phyloP scores from a whole-genome alignment of 208 protist genomes.

The Leishmania aethiopica region DNA sequence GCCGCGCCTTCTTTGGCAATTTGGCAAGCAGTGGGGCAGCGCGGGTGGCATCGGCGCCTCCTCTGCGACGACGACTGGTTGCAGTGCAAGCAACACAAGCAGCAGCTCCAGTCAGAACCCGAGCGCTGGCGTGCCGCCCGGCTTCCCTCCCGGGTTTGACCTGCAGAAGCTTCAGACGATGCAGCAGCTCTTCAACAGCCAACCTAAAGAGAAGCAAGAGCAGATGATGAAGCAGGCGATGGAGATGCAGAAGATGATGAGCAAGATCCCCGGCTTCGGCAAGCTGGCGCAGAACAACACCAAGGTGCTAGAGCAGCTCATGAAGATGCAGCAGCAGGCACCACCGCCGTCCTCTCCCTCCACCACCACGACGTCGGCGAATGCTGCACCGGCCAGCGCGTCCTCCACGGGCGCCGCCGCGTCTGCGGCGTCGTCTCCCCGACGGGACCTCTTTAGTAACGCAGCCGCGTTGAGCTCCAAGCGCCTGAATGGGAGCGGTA shows the following conservation, averaged over 20 bases:
- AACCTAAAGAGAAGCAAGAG: slow-evolving; percentile 78
- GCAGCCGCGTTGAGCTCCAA: neutral
- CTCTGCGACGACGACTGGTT: neutral
- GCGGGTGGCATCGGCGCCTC: neutral
- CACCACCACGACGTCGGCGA: neutral
- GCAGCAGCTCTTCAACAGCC: slow-evolving; percentile 76
- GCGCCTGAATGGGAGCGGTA: neutral
- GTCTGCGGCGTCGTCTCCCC: neutral
- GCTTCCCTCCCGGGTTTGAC: slow-evolving; percentile 62
- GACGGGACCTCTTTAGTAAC: slow-evolving; percentile 16
- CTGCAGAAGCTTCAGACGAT: slow-evolving; percentile 64
- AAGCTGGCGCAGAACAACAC: slow-evolving; percentile 75
- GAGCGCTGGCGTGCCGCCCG: slow-evolving; percentile 2
- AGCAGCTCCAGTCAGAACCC: neutral
- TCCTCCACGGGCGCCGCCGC: neutral
- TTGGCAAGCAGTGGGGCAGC: slow-evolving; percentile 22
- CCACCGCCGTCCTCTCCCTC: neutral
- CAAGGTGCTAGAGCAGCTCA: slow-evolving; percentile 69
- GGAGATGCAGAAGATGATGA: slow-evolving; percentile 82
- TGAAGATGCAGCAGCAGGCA: slow-evolving; percentile 41
- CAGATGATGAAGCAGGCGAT: slow-evolving; percentile 86
- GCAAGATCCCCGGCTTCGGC: slow-evolving; percentile 72
- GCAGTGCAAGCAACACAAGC: slow-evolving; percentile 9
- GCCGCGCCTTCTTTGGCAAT: slow-evolving; percentile 23
- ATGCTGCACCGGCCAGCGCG: neutral